Evolutionary conservation across 495 filamentous ascomycete genomes (phyloP), one percentile per base, ranked within the genome.

Genomic region (Lepraria neglecta): DNA sequence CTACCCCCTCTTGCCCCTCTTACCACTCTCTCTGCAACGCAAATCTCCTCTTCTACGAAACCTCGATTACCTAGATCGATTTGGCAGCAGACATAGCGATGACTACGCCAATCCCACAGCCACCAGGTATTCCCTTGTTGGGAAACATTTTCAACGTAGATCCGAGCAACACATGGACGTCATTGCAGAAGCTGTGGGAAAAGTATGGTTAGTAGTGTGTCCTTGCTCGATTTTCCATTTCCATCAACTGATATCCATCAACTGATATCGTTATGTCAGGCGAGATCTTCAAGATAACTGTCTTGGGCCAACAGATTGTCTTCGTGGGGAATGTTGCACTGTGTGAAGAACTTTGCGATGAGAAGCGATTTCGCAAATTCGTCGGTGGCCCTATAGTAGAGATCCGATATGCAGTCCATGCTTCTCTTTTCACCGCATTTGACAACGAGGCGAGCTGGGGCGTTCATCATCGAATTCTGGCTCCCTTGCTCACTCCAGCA

Each of bases 371-470:
- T 70, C 69, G 78, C 24, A 92, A 92, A 71, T 76, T 73, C 62
- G 77, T 89, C 7, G 72, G 72, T 6, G 80, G 77, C 2, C 72
- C 83, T 21, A 77, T 91, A 30, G 59, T 75, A 24, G 77, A 88
- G 68, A 78, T 90, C 59, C 73, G 87, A 63, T 74, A 82, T 61
- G 82, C 81, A 21, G 82, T 86, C 3, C 77, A 83, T 60, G 82
- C 87, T 73, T 85, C 87, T 50, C 76, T 91, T n/a, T 92, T 92
- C 73, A 89, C 86, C 0, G 87, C 88, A 0, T 76, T 77, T 40
- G 65, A 77, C 27, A 75, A 78, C 6, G 86, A 90, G 68, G 71
- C 80, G n/a, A 81, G 76, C 58, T 92, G 89, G 89, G 82, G 78
- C 11, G 75, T 89, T 65, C 73, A 67, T 31, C 90, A 92, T 70